phyloP scores from a whole-genome alignment of 768 basidiomycete genomes.

The Mycena venus region DNA sequence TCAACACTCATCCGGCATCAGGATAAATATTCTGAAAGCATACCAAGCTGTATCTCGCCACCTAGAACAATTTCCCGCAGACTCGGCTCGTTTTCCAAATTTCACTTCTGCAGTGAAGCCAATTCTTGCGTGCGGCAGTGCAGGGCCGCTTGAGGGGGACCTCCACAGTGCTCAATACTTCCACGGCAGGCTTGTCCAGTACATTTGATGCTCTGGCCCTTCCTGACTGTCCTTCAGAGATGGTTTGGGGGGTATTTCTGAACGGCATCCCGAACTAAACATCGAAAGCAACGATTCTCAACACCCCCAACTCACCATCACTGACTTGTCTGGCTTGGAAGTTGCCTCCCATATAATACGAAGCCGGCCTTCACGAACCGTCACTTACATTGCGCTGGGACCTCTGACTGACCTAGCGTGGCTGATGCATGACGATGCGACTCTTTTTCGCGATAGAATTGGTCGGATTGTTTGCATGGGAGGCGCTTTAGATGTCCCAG shows the following conservation, averaged over 20 bases:
- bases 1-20: conserved; percentile 41
- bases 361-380: conserved; percentile 60
- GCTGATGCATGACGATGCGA: conserved; percentile 68
- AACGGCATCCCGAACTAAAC: conserved; percentile 77
- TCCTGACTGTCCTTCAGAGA: conserved; percentile 60
- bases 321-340: conserved; percentile 63
- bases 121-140: conserved; percentile 73
- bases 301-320: conserved; percentile 62
- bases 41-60: conserved; percentile 78
- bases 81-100: conserved; percentile 71
- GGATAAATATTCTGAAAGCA: conserved; percentile 80
- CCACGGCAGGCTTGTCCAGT: conserved; percentile 73
- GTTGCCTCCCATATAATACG: conserved; percentile 69
- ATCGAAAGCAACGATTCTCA: conserved; percentile 37
- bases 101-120: conserved; percentile 66
- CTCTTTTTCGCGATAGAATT: conserved; percentile 67
- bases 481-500: conserved; percentile 92
- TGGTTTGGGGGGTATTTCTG: conserved; percentile 72
- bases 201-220: background rate
- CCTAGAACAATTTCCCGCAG: conserved; percentile 66
- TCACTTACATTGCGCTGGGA: conserved; percentile 82
- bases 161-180: conserved; percentile 87
- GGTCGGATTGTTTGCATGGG: conserved; percentile 92
- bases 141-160: conserved; percentile 78
- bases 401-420: conserved; percentile 86